Conservation (phyloP, 2,329 filamentous ascomycete genomes). For the Shiraia sp. region DNA sequence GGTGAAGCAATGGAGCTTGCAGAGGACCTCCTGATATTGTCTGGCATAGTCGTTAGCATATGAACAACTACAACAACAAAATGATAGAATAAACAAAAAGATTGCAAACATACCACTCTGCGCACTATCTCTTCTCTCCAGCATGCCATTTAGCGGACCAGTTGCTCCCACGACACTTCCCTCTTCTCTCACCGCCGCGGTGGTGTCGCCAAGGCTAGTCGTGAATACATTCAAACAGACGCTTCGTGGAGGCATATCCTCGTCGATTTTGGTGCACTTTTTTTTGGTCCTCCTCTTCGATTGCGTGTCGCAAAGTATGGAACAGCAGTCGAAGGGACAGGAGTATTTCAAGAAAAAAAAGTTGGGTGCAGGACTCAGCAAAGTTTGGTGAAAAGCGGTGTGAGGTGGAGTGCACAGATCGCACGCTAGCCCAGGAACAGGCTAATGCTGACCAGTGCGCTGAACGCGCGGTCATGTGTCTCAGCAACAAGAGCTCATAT, state of each 20-base stretch:
- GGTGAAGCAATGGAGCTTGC: constrained; percentile 24
- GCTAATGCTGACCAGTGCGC: constrained; percentile 39
- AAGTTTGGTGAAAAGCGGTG: constrained; percentile 43
- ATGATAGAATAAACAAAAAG: not conserved
- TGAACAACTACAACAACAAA: constrained; percentile 1
- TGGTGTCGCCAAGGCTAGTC: constrained; percentile 33
- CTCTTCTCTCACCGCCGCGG: constrained; percentile 32
- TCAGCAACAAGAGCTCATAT: constrained; percentile 13
- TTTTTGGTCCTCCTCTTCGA: too few relatives aligned
- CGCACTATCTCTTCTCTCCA: constrained; percentile 35
- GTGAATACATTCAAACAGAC: constrained; percentile 45
- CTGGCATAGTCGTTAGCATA: constrained; percentile 14
- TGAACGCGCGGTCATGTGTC: constrained; percentile 38
- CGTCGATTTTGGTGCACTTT: constrained; percentile 12
- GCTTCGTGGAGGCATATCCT: constrained; percentile 41
- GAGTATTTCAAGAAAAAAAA: constrained; percentile 32
- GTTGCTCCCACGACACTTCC: constrained; percentile 10
- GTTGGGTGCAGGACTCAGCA: constrained; percentile 25
- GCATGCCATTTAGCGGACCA: not conserved
- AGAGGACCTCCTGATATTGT: constrained; percentile 25
- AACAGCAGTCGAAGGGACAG: constrained; percentile 15
- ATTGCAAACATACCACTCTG: constrained; percentile 28
- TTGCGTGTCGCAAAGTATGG: constrained; percentile 10
- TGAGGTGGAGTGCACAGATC: constrained; percentile 43
- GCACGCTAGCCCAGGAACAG: constrained; percentile 30